Evolutionary conservation across 2,329 filamentous ascomycete species (phyloP), one percentile per base, ranked within the genome.

Genomic region (Penicillium concentricum): DNA sequence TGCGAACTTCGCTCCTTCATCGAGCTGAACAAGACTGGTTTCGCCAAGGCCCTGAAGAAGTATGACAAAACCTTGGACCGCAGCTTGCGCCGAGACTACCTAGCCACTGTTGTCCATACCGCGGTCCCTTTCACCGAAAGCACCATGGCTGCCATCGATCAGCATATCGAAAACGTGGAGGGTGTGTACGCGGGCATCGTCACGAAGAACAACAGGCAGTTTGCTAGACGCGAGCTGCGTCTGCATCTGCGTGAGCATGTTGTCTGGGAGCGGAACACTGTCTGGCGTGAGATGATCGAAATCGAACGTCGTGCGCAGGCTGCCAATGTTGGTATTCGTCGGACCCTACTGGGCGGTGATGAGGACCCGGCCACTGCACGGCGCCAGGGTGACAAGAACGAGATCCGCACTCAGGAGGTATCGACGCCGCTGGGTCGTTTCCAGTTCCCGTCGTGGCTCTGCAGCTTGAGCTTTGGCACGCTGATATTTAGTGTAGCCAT

Each of bases 241-340:
- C 85, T 96, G 30, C 92, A 99, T 70, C 82, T 99, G 26, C 83
- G 94, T 56, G 95, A 99, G 76, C 94, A 99, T 73, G 92, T 99
- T 20, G 93, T 97, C 0, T 99, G 94, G 95, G 95, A 99, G 74
- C 85, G 94, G 56, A 99, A 99, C 71, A 99, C 94, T 0, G 94
- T 99, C 18, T 99, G 94, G 94, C 83, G 95, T 76, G 94, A 99
- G 68, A 94, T 99, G 85, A 99, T 99, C 72, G 94, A 93, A 51
- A 93, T 99, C 65, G 95, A 99, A 78, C 84, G 94, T 22, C 92
- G 96, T 71, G 91, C 91, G 1, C 93, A 97, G 76, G 95, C 94
- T 9, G 93, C 93, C 9, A 94, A 93, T 65, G 83, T 99, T 62
- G 94, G 94, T 41, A 79, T 90, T 49, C 78, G 85, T 22, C 86